phyloP scores from a whole-genome alignment of 805 yeast species.

The Candida ponderosae region DNA sequence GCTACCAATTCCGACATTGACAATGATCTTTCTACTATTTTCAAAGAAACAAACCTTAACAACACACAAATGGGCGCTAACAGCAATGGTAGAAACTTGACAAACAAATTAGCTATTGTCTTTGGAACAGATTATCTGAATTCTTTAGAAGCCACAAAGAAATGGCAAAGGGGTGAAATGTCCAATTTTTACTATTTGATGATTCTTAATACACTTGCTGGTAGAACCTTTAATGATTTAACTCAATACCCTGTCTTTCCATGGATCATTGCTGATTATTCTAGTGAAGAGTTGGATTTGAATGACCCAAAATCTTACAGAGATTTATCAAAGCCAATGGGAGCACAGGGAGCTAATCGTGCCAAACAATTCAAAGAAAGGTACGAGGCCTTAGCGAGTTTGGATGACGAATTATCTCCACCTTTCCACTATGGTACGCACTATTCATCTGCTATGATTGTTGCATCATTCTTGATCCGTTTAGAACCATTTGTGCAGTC shows the following conservation, averaged over 20 bases:
- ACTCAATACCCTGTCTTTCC: constrained; percentile 92
- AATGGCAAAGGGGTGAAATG: constrained; percentile 72
- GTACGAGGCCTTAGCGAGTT: constrained; percentile 58
- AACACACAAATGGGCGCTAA: constrained; percentile 25
- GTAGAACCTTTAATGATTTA: constrained; percentile 80
- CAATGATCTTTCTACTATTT: constrained; percentile 43
- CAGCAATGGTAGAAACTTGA: constrained; percentile 24
- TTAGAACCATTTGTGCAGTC: constrained; percentile 77
- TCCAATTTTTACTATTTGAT: constrained; percentile 80
- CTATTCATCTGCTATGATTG: constrained; percentile 91
- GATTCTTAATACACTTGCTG: constrained; percentile 77
- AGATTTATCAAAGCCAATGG: constrained; percentile 86
- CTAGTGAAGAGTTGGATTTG: constrained; percentile 63
- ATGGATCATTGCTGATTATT: constrained; percentile 82
- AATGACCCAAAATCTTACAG: constrained; percentile 54
- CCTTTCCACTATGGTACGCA: constrained; percentile 93
- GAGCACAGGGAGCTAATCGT: constrained; percentile 64
- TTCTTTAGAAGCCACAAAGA: constrained; percentile 45
- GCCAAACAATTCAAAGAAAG: constrained; percentile 61
- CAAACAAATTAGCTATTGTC: constrained; percentile 36
- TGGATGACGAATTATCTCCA: constrained; percentile 52
- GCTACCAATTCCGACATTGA: constrained; percentile 47
- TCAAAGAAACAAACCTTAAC: constrained; percentile 36
- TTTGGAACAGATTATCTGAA: constrained; percentile 30
- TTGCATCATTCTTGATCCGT: constrained; percentile 70